Evolutionary conservation across 345 rosid genomes (phyloP).

Genomic region (Mallotus nudiflorus): DNA sequence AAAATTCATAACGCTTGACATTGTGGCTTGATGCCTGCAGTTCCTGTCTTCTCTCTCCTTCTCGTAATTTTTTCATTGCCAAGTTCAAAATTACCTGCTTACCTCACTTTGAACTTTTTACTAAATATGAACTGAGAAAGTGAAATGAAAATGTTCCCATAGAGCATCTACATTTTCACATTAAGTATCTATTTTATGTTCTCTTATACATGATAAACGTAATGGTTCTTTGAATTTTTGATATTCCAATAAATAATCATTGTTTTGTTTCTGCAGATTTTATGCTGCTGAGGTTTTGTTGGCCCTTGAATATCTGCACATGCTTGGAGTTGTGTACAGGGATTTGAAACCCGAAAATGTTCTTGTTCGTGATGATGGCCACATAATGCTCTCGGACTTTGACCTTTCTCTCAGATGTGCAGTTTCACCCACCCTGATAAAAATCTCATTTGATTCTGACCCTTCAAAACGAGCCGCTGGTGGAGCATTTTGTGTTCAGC

Average conservation of each 20-base stretch:
- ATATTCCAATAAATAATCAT: background rate
- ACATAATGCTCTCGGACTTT: constrained; percentile 98
- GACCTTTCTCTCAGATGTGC: constrained; percentile 91
- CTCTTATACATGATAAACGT: constrained; percentile 1
- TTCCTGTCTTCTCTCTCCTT: background rate
- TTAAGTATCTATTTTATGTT: background rate
- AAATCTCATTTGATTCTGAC: constrained; percentile 55
- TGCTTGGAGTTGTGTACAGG: constrained; percentile 98
- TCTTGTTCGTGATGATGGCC: constrained; percentile 97
- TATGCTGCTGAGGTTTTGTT: constrained; percentile 94
- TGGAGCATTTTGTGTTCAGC: constrained; percentile 82
- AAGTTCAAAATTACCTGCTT: background rate
- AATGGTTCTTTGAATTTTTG: constrained; percentile 1
- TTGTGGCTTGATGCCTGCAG: background rate
- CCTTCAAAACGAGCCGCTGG: constrained; percentile 66
- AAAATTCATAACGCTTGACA: background rate
- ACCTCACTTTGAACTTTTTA: too few species aligned
- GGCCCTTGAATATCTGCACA: constrained; percentile 97
- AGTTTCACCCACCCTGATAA: constrained; percentile 88
- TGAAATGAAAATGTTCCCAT: too few species aligned
- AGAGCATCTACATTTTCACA: too few species aligned
- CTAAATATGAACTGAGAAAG: background rate
- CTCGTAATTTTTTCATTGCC: background rate
- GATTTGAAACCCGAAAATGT: constrained; percentile 98
- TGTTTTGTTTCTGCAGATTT: constrained; percentile 53